Evolutionary conservation across 2,329 filamentous ascomycete species (phyloP).

Genomic region (Stagonosporopsis cucurbitacearum): DNA sequence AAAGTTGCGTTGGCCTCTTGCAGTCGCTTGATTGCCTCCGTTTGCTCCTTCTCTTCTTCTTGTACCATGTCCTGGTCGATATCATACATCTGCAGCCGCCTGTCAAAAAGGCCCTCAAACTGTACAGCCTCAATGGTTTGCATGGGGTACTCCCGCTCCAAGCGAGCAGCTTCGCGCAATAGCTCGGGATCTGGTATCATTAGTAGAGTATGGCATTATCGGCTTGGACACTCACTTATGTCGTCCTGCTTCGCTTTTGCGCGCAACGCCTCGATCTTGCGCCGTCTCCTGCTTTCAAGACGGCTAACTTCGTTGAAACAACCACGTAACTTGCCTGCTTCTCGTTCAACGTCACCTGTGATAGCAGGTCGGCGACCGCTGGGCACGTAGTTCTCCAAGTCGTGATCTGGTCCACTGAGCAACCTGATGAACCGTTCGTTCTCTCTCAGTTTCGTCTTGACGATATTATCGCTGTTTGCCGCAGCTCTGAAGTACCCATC

Average conservation of each 20-base stretch:
- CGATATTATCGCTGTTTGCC: conserved; percentile 69
- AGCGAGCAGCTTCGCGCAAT: conserved; percentile 78
- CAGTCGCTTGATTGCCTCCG: conserved; percentile 71
- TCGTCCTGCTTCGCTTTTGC: conserved; percentile 86
- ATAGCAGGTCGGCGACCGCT: conserved; percentile 81
- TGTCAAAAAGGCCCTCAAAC: conserved; percentile 90
- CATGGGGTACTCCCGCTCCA: conserved; percentile 86
- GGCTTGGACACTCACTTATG: conserved; percentile 64
- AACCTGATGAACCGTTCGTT: conserved; percentile 78
- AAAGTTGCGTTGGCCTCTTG: conserved; percentile 81
- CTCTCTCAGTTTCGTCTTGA: conserved; percentile 78
- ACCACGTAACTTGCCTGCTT: conserved; percentile 76
- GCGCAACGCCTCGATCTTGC: conserved; percentile 78
- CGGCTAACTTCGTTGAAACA: conserved; percentile 84
- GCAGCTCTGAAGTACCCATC: conserved; percentile 83
- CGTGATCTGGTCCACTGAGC: conserved; percentile 78
- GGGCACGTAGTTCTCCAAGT: conserved; percentile 86
- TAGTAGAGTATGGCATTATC: conserved; percentile 24
- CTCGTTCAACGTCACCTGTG: conserved; percentile 78
- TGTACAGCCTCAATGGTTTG: conserved; percentile 85
- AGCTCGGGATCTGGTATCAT: conserved; percentile 70
- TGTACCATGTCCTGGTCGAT: conserved; percentile 73
- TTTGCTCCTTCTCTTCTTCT: conserved; percentile 78
- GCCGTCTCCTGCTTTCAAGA: conserved; percentile 79
- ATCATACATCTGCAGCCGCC: conserved; percentile 81